These are phyloP conservation scores for Hanseniaspora singularis DNA, from an alignment of 805 yeast species.

Conservation along the genomic window DNA sequence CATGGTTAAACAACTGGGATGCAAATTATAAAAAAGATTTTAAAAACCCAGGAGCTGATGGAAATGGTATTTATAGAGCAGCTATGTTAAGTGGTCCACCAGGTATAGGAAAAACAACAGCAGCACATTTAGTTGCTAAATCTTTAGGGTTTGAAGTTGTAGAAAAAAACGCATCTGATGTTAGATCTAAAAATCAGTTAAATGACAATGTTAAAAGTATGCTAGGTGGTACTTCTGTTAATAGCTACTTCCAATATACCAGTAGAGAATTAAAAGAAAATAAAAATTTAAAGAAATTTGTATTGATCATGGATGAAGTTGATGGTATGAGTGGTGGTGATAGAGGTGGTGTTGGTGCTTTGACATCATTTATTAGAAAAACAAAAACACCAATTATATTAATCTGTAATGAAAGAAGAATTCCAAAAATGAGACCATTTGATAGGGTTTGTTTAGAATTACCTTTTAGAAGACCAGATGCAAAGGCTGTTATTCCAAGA, in stretches of 20 bases:
- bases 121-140: constrained; percentile 64
- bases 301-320: constrained; percentile 94
- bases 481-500: constrained; percentile 67
- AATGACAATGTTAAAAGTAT: constrained; percentile 58
- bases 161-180: constrained; percentile 80
- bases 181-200: constrained; percentile 69
- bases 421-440: constrained; percentile 93
- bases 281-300: constrained; percentile 46
- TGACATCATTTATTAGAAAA: constrained; percentile 73
- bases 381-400: constrained; percentile 84
- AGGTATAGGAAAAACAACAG: constrained; percentile 74
- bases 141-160: constrained; percentile 59
- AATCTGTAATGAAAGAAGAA: constrained; percentile 82
- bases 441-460: constrained; percentile 71
- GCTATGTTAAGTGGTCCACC: constrained; percentile 81
- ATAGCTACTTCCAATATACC: constrained; percentile 49
- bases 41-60: constrained; percentile 47
- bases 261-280: constrained; percentile 24
- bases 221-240: constrained; percentile 68
- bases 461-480: constrained; percentile 81
- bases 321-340: constrained; percentile 99
- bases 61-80: constrained; percentile 63
- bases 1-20: constrained; percentile 75
- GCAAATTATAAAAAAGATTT: constrained; percentile 43
- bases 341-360: constrained; percentile 93